Evolutionary conservation across 805 yeast species (phyloP), one percentile per base, ranked within the genome.

Genomic region (Starmerella stellata): DNA sequence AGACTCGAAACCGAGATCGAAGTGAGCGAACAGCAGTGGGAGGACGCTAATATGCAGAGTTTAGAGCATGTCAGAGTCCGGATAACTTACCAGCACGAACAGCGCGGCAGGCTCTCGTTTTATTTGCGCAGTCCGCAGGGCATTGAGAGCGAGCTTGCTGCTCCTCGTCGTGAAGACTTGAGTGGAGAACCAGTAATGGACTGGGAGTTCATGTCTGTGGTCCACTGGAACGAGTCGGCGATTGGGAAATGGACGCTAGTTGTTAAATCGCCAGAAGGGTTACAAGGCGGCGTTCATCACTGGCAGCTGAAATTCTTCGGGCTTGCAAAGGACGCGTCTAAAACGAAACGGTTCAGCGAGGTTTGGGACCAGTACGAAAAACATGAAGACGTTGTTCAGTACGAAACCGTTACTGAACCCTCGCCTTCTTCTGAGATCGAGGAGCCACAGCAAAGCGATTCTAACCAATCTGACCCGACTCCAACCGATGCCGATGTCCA

Each of bases 121-220:
- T 66, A 66, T 39, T 64, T 90, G 39, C 61, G 61, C 5, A 78
- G 94, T 3, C 98, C 98, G 4, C 51, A 57, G 24, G 93, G 93
- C 1, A 65, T 78, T 23, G 61, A 61, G 7, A 81, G 94, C 16
- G 69, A 72, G 34, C 64, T 90, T 43, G 95, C 90, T 0, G 69
- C 74, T 19, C 64, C 65, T 16, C 69, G 98, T 49, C 59, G 59
- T 5, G 47, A 58, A 16, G 98, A 90, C 56, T 46, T 41, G 7
- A 64, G 73, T 4, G 44, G 48, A 2, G 62, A 54, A 1, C 93
- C 94, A 0, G 78, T 81, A 46, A 49, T 54, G 4, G 65, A 78
- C 48, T 90, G 98, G 98, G 78, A 80, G 1, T 90, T 90, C 53
- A 81, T 85, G 81, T 70, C 87, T 9, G 96, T 90, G n/a, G 95